Conservation (phyloP, 441 rosid genomes). For the Euphorbia celastroides region DNA sequence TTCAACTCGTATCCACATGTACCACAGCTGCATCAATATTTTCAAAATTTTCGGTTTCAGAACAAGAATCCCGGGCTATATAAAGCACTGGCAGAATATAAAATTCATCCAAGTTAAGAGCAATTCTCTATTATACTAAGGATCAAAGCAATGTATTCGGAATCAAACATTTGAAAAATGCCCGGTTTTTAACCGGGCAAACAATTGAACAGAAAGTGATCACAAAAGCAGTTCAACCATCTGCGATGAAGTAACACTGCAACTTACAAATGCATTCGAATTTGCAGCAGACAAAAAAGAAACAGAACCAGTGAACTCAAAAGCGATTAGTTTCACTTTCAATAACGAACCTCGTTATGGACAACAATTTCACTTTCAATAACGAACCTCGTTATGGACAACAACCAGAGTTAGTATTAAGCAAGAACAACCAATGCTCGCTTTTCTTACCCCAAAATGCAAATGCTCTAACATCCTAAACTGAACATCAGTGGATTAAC, state of each 20-base stretch:
- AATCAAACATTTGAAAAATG: neutral
- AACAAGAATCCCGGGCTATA: neutral
- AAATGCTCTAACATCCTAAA: neutral
- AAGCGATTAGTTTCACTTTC: neutral
- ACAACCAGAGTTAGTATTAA: neutral
- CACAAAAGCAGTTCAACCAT: neutral
- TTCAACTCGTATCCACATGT: conserved; percentile 84
- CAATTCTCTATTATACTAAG: neutral
- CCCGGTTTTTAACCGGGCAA: too few relatives aligned
- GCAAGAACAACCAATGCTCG: neutral
- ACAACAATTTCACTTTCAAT: too few relatives aligned
- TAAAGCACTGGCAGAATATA: neutral
- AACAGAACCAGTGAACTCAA: neutral
- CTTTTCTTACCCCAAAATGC: neutral
- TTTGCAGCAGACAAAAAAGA: neutral
- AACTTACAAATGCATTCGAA: neutral
- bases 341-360: too few relatives aligned
- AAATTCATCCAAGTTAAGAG: neutral
- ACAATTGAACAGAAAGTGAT: neutral
- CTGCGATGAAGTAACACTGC: neutral
- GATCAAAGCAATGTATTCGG: neutral
- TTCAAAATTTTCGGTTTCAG: conserved; percentile 14
- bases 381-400: neutral
- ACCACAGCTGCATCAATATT: conserved; percentile 66
- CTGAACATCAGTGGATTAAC: neutral